Conservation (phyloP, 2,329 filamentous ascomycete genomes). For the Penicillium janthinellum region DNA sequence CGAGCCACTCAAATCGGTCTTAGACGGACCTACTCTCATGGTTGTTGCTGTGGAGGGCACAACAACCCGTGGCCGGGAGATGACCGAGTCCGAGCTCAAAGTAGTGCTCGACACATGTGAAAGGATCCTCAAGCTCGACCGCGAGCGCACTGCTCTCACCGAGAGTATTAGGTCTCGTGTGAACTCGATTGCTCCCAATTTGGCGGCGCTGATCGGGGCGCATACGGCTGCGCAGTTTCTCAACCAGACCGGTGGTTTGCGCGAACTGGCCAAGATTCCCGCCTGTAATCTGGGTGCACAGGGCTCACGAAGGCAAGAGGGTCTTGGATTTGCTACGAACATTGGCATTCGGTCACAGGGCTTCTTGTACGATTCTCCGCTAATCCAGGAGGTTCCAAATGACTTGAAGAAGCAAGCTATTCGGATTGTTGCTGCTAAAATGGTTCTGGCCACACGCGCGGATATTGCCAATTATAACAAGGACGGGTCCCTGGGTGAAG, state of each 20-base stretch:
- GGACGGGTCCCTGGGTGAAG: conserved; percentile 80
- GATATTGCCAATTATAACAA: conserved; percentile 81
- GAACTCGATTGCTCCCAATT: conserved; percentile 91
- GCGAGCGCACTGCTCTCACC: conserved; percentile 81
- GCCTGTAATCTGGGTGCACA: conserved; percentile 90
- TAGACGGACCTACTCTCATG: conserved; percentile 91
- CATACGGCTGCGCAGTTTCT: conserved; percentile 95
- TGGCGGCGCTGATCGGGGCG: conserved; percentile 87
- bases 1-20: conserved; percentile 72
- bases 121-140: conserved; percentile 84
- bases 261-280: conserved; percentile 85
- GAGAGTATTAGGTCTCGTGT: conserved; percentile 97
- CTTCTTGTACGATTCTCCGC: conserved; percentile 87
- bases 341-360: conserved; percentile 88
- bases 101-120: conserved; percentile 77
- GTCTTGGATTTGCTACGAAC: conserved; percentile 86
- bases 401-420: conserved; percentile 92
- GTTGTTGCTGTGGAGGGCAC: conserved; percentile 94
- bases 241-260: conserved; percentile 87
- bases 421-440: conserved; percentile 90
- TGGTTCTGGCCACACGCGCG: conserved; percentile 88
- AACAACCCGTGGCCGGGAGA: conserved; percentile 77
- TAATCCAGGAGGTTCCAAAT: conserved; percentile 79
- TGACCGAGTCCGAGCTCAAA: conserved; percentile 73
- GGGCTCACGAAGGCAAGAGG: conserved; percentile 83